A percentile compares a stretch with the other conserved stretches of the same genome.
Evolutionary conservation across 2,329 filamentous ascomycete species (phyloP).

Genomic region (Hirsutella minnesotensis): DNA sequence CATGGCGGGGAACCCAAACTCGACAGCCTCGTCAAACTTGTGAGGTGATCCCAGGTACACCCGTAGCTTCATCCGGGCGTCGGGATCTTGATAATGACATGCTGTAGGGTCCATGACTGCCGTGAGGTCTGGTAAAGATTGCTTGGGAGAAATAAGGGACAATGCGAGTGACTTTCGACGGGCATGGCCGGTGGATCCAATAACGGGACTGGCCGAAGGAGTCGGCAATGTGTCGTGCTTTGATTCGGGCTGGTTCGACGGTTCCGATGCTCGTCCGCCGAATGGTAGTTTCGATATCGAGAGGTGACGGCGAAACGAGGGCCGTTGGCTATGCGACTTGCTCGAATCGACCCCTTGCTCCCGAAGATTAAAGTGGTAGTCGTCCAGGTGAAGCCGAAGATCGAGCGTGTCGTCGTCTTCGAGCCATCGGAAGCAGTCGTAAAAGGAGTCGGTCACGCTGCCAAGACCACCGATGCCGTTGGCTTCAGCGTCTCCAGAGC

Average conservation of each 20-base stretch:
- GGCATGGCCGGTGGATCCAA: constrained; percentile 21
- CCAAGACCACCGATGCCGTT: constrained; percentile 7
- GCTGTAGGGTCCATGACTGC: constrained; percentile 53
- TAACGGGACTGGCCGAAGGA: constrained; percentile 10
- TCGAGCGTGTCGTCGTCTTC: constrained; percentile 64
- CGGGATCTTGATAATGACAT: constrained; percentile 80
- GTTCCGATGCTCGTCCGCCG: constrained; percentile 36
- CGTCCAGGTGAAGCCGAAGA: constrained; percentile 52
- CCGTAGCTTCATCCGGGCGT: constrained; percentile 74
- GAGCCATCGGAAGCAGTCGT: constrained; percentile 61
- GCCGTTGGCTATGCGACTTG: constrained; percentile 29
- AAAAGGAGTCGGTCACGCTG: constrained; percentile 39
- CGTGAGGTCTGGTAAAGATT: constrained; percentile 15
- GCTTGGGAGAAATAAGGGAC: constrained; percentile 39
- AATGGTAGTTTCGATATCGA: constrained; percentile 59
- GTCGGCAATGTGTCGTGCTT: constrained; percentile 24
- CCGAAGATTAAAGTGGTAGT: constrained; percentile 55
- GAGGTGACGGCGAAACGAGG: constrained; percentile 58
- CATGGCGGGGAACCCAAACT: constrained; percentile 77
- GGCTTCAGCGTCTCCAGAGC: constrained; percentile 9
- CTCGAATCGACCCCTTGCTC: constrained; percentile 31
- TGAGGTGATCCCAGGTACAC: constrained; percentile 80
- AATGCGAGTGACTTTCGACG: constrained; percentile 43
- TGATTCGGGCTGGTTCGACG: constrained; percentile 33
- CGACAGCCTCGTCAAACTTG: constrained; percentile 90